These are phyloP conservation scores for Candida ipomoeae DNA, from an alignment of 805 yeast genomes.

Conservation along the genomic window DNA sequence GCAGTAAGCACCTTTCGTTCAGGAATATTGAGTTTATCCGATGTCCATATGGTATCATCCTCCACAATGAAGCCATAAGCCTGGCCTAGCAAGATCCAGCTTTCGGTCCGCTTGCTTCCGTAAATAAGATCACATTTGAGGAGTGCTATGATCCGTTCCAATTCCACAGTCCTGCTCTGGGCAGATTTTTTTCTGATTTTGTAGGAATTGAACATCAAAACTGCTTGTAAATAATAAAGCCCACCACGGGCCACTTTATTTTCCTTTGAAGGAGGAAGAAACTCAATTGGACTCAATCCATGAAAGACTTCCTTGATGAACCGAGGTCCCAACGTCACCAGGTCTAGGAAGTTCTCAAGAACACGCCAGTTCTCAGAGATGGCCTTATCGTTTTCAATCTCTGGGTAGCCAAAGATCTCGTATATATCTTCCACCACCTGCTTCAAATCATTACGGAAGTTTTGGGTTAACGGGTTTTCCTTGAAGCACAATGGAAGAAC, in stretches of 20 bases:
- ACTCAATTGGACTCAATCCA: conserved; percentile 39
- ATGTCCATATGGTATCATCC: conserved; percentile 88
- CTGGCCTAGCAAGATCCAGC: conserved; percentile 83
- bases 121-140: conserved; percentile 64
- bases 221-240: conserved; percentile 65
- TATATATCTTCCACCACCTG: conserved; percentile 65
- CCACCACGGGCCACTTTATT: conserved; percentile 45
- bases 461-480: conserved; percentile 54
- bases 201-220: conserved; percentile 63
- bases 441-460: conserved; percentile 69
- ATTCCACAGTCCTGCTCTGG: conserved; percentile 78
- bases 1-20: conserved; percentile 64
- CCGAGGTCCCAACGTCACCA: conserved; percentile 39
- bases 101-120: conserved; percentile 67
- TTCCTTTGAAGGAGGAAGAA: conserved; percentile 24
- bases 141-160: conserved; percentile 67
- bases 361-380: conserved; percentile 44
- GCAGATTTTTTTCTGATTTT: conserved; percentile 66
- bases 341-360: conserved; percentile 46
- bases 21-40: conserved; percentile 66
- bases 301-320: conserved; percentile 47
- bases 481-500: conserved; percentile 53
- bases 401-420: conserved; percentile 69
- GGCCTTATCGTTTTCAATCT: conserved; percentile 35
- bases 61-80: conserved; percentile 76